Evolutionary conservation across 2,329 filamentous ascomycete genomes (phyloP).

Genomic region (Fusarium mundagurra): DNA sequence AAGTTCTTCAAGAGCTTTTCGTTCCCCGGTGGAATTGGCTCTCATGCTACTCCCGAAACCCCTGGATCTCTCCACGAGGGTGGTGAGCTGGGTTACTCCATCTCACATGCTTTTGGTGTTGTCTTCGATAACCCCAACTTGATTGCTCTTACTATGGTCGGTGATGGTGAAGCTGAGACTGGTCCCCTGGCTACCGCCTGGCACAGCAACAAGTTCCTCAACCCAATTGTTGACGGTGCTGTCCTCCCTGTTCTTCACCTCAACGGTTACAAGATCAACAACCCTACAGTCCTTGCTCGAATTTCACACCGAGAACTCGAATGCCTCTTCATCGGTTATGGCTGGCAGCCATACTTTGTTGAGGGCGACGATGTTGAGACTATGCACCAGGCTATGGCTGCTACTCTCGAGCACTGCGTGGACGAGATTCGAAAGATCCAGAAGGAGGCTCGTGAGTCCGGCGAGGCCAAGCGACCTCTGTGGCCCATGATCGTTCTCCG

Average conservation of each 20-base stretch:
- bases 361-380: constrained; percentile 77
- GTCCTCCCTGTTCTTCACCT: constrained; percentile 81
- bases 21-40: constrained; percentile 81
- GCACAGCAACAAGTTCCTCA: constrained; percentile 86
- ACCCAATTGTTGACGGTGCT: constrained; percentile 80
- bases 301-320: constrained; percentile 79
- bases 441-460: constrained; percentile 75
- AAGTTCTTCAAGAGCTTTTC: constrained; percentile 86
- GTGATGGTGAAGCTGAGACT: constrained; percentile 84
- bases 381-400: constrained; percentile 86
- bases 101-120: constrained; percentile 81
- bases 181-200: constrained; percentile 81
- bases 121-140: constrained; percentile 80
- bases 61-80: constrained; percentile 82
- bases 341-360: constrained; percentile 83
- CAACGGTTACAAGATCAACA: constrained; percentile 89
- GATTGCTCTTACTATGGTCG: constrained; percentile 81
- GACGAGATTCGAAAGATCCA: constrained; percentile 74
- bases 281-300: constrained; percentile 77
- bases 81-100: constrained; percentile 82
- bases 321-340: constrained; percentile 76
- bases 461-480: constrained; percentile 73
- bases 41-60: constrained; percentile 81
- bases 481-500: constrained; percentile 86
- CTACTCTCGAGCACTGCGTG: constrained; percentile 77